Base-by-base conservation (phyloP, 495 filamentous ascomycete species). In the Xylaria palmicola region DNA sequence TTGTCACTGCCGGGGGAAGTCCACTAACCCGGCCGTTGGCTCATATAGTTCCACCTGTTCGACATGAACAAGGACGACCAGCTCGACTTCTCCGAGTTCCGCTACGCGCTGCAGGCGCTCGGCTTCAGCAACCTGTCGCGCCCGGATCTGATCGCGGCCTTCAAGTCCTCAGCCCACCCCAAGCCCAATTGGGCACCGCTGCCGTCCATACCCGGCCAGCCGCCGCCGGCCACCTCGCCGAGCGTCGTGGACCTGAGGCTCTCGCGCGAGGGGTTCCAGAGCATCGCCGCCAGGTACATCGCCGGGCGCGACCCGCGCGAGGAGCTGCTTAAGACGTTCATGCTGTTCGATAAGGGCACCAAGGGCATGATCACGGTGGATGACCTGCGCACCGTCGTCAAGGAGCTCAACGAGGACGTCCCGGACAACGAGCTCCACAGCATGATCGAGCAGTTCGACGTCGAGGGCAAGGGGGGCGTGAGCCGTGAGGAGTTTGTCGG, bases 371-470 rank as follows among this genome's bases (percentile, higher is more conserved):
- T 98, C 60, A 88, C 86, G 48, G 77, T 97, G 20, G 86, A 91
- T 55, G 94, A 98, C 80, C 70, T 98, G 67, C 77, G 90, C 59
- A 77, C 90, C 32, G 93, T 98, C 49, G 92, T 94, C 63, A 83
- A 92, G 65, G 94, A 97, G 75, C 74, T 98, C 22, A 93, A 93
- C 1, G 93, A 98, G 75, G 88, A 86, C 43, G 77, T 98, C 39
- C 91, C 95, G 68, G 93, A 98, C 68, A 90, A 95, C 64, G 93
- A 98, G 75, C 75, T 98, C 43, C 79, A 82, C 61, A 91, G 93
- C 69, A 98, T 98, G 94, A 91, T 98, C 77, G 92, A 97, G 75
- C 94, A 98, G 78, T 98, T 98, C 82, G 94, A 98, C 80, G 78
- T 97, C 59, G 89, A 93, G 72, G 92, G 90, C 0, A 93, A 95